These are phyloP conservation scores for Aspergillus sp. DNA, from an alignment of 2,329 filamentous ascomycete genomes.

Conservation along the genomic window DNA sequence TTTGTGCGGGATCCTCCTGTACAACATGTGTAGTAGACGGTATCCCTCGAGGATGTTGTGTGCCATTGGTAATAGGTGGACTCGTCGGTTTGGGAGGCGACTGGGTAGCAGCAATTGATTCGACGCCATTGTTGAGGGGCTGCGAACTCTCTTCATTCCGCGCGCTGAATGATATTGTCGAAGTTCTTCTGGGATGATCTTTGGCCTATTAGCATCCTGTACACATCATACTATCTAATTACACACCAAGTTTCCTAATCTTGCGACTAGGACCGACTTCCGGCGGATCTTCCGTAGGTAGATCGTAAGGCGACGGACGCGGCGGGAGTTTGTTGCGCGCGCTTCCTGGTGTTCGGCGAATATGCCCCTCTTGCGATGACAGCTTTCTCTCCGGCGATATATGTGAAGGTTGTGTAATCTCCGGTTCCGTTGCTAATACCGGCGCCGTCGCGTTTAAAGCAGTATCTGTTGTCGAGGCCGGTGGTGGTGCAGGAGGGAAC, in stretches of 20 bases:
- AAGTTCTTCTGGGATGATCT: conserved; percentile 3
- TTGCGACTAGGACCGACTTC: conserved; percentile 33
- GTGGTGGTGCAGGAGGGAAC: conserved; percentile 22
- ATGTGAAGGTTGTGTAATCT: conserved; percentile 12
- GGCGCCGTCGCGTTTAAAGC: conserved; percentile 5
- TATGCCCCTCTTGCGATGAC: conserved; percentile 13
- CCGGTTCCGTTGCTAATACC: conserved; percentile 11
- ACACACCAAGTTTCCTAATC: conserved; percentile 37
- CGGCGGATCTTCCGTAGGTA: conserved; percentile 34
- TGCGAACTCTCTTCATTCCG: conserved; percentile 3
- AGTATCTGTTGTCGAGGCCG: conserved; percentile 19
- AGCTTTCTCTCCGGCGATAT: conserved; percentile 20
- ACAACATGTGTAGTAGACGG: background rate
- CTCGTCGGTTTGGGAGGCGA: background rate
- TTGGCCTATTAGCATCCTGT: background rate
- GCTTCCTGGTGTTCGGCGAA: conserved; percentile 32
- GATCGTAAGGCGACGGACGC: conserved; percentile 40
- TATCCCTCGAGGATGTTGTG: background rate
- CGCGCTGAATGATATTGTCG: background rate
- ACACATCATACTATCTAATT: background rate
- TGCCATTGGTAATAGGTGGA: background rate
- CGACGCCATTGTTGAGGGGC: conserved; percentile 9
- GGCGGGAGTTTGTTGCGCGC: conserved; percentile 34
- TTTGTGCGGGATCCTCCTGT: background rate
- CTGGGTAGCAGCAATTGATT: background rate